These are phyloP conservation scores for Myxozyma geophila DNA, from an alignment of 805 yeast species.

Conservation along the genomic window DNA sequence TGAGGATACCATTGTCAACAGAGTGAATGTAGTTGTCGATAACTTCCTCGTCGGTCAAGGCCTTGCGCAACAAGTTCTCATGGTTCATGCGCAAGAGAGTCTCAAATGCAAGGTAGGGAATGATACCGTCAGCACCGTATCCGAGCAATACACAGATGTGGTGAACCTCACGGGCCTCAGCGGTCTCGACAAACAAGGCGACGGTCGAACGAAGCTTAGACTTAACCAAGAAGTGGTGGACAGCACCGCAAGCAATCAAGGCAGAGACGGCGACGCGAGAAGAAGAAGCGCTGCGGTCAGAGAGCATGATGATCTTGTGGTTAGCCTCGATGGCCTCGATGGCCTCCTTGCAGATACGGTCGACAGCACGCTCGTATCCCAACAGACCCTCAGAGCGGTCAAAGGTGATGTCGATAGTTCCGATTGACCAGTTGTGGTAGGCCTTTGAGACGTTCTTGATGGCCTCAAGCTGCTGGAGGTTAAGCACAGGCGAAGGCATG, in stretches of 20 bases:
- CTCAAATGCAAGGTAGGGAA: conserved; percentile 92
- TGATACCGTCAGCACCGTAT: conserved; percentile 95
- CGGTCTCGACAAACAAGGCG: conserved; percentile 88
- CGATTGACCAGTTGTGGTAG: conserved; percentile 85
- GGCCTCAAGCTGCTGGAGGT: conserved; percentile 74
- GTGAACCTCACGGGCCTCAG: conserved; percentile 97
- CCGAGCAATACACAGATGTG: conserved; percentile 93
- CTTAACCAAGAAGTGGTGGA: conserved; percentile 93
- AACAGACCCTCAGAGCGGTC: conserved; percentile 77
- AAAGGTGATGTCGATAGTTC: conserved; percentile 86
- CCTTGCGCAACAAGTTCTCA: conserved; percentile 63
- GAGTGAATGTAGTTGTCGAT: conserved; percentile 81
- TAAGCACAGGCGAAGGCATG: conserved; percentile 80
- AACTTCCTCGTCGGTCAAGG: conserved; percentile 62
- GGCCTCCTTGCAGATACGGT: conserved; percentile 85
- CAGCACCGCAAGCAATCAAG: conserved; percentile 92
- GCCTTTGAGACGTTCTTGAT: conserved; percentile 70
- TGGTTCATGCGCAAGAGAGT: conserved; percentile 81
- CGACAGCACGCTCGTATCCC: conserved; percentile 84
- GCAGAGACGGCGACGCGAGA: conserved; percentile 82
- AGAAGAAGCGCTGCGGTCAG: conserved; percentile 67
- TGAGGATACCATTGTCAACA: conserved; percentile 86
- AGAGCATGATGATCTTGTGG: conserved; percentile 72
- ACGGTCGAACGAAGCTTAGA: conserved; percentile 96
- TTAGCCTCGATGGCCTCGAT: conserved; percentile 78